Percentiles rank a stretch among this genome's conserved stretches.
Evolutionary conservation across 371 early-diverging fungal genomes (phyloP).

Genomic region (Mucor saturninus): DNA sequence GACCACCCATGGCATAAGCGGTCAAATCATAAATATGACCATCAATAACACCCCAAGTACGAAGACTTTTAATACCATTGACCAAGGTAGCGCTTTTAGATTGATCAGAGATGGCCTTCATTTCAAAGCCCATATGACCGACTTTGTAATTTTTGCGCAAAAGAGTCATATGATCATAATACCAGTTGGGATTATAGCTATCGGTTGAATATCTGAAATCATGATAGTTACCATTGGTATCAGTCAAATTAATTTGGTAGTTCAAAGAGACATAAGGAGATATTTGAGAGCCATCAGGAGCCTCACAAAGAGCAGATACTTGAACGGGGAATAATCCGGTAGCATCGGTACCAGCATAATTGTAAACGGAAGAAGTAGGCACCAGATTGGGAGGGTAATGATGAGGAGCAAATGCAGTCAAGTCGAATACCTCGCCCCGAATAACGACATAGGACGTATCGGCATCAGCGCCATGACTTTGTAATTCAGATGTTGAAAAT

Average conservation of each 20-base stretch:
- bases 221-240: conserved; percentile 49
- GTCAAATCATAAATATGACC: conserved; percentile 67
- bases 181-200: conserved; percentile 50
- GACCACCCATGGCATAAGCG: conserved; percentile 57
- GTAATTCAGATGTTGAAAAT: conserved; percentile 64
- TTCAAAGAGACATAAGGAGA: conserved; percentile 44
- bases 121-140: conserved; percentile 48
- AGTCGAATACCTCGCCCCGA: conserved; percentile 78
- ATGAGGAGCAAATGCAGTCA: conserved; percentile 62
- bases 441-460: conserved; percentile 60
- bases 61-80: conserved; percentile 36
- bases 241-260: conserved; percentile 43
- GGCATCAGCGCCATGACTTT: conserved; percentile 42
- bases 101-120: conserved; percentile 39
- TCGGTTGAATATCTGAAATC: conserved; percentile 49
- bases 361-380: conserved; percentile 53
- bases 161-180: conserved; percentile 48
- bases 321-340: conserved; percentile 78
- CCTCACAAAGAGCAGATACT: conserved; percentile 60
- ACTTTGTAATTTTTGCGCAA: conserved; percentile 48
- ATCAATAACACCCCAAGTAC: conserved; percentile 64
- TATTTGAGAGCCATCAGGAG: conserved; percentile 20
- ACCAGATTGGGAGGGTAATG: conserved; percentile 61
- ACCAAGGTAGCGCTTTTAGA: conserved; percentile 29
- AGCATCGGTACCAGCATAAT: conserved; percentile 71